Conservation (phyloP, 768 basidiomycete species). For the Russula virescens region DNA sequence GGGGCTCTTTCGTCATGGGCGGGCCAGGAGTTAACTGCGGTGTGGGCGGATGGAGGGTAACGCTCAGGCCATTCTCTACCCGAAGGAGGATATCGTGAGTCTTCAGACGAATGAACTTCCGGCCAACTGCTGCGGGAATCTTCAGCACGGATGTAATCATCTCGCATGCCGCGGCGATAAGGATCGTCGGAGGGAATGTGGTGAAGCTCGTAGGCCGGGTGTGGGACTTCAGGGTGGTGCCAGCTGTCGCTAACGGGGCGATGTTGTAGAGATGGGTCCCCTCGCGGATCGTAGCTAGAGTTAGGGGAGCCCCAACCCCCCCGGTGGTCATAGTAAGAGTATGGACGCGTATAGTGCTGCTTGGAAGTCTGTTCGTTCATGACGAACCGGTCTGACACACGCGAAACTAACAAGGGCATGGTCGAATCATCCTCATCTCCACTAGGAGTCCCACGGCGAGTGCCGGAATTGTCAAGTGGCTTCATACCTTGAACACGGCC, state of each 20-base stretch:
- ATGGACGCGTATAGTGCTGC: slow-evolving; percentile 45
- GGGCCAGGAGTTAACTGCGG: slow-evolving; percentile 13
- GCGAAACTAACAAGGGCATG: slow-evolving; percentile 36
- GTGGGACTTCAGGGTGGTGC: slow-evolving; percentile 39
- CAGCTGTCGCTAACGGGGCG: slow-evolving; percentile 49
- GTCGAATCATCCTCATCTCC: slow-evolving; percentile 26
- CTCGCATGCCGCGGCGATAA: slow-evolving; percentile 42
- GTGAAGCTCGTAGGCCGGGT: slow-evolving; percentile 31
- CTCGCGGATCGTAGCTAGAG: slow-evolving; percentile 40
- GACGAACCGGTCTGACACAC: slow-evolving; percentile 27
- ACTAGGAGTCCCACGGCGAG: slow-evolving; percentile 29
- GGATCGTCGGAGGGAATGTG: slow-evolving; percentile 38
- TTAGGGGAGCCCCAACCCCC: slow-evolving; percentile 38
- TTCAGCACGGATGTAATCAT: slow-evolving; percentile 21
- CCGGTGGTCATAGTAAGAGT: slow-evolving; percentile 37
- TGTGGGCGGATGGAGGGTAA: slow-evolving; percentile 10
- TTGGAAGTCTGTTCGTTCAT: slow-evolving; percentile 48
- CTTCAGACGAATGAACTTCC: slow-evolving; percentile 15
- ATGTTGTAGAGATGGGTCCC: slow-evolving; percentile 50
- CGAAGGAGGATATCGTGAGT: slow-evolving; percentile 16
- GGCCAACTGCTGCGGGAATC: slow-evolving; percentile 18
- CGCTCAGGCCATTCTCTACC: slow-evolving; percentile 19
- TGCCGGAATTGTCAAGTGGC: slow-evolving; percentile 32
- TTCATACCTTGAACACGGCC: slow-evolving; percentile 34
- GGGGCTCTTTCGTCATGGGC: slow-evolving; percentile 10